Base-by-base conservation (phyloP, 2,329 filamentous ascomycete genomes). In the Pseudogymnoascus sp. region DNA sequence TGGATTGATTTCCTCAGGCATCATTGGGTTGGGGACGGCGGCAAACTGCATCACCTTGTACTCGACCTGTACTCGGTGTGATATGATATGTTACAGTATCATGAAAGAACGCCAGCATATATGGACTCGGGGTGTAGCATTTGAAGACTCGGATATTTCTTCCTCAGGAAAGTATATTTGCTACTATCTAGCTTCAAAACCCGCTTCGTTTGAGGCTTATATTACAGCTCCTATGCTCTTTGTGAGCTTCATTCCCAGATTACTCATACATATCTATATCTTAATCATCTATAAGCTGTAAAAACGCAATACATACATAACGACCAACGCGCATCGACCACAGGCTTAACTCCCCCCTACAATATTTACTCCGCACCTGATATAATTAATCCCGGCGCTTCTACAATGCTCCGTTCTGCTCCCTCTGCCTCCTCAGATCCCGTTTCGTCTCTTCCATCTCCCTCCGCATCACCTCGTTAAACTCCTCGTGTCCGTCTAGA, bases 401-500 rank as follows among this genome's bases (percentile, higher is more conserved):
- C 50, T 33, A 60, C 59, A 40, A 26, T 14, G 5, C 38, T 7
- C 11, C 31, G 19, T 26, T 40, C 59, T 38, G n/a, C 19, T 38
- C 59, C 59, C 33, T 40, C 50, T 62, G 24, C 26, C 35, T 70
- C 65, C 64, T 70, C 11, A 62, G 68, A 41, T 69, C 53, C 41
- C 65, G 66, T n/a, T 43, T 68, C 8, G 70, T 73, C 62, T 88
- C 85, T 68, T 79, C 79, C 87, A 90, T 89, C 74, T 90, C 88
- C 40, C 82, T 76, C 50, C 82, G 69, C 72, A 90, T 82, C 24
- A 88, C 78, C 33, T 80, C 75, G 70, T 91, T 90, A 71, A 90
- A 91, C 67, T 90, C 82, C 68, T 89, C 82, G 77, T 81, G 84
- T 1, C 85, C 86, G 70, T 91, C 88, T 1, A 91, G 75, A 71